Evolutionary conservation across 176 grass and related monocot genomes (phyloP).

Genomic region (Avena eriantha): DNA sequence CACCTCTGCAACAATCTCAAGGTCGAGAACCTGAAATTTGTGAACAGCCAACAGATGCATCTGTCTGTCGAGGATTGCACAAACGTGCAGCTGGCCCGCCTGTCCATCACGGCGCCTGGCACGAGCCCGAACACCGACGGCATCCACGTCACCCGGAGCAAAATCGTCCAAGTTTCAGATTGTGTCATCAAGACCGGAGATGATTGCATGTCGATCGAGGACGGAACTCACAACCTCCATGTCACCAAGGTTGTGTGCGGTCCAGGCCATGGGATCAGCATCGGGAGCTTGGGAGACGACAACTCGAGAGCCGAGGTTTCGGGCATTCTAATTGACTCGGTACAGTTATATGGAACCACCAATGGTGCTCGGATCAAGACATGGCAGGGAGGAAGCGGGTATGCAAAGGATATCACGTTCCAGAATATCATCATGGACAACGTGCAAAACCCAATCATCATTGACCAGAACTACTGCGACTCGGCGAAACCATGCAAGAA

Average conservation of each 20-base stretch:
- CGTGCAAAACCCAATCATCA: constrained; percentile 62
- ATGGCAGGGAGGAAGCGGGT: constrained; percentile 64
- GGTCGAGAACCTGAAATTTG: constrained; percentile 27
- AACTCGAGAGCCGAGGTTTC: constrained; percentile 51
- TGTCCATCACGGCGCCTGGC: constrained; percentile 42
- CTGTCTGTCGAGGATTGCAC: constrained; percentile 48
- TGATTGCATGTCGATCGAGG: constrained; percentile 55
- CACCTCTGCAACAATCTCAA: constrained; percentile 29
- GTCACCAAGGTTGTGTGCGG: constrained; percentile 30
- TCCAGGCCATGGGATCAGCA: constrained; percentile 57
- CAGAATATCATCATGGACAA: constrained; percentile 57
- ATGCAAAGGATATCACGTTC: constrained; percentile 56
- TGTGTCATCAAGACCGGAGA: constrained; percentile 54
- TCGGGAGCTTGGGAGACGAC: constrained; percentile 59
- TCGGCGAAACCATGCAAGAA: constrained; percentile 25
- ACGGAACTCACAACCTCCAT: constrained; percentile 9
- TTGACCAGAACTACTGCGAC: constrained; percentile 69
- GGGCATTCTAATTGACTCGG: constrained; percentile 39
- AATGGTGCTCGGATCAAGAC: constrained; percentile 83
- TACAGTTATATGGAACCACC: constrained; percentile 41
- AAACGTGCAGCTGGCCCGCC: neutral
- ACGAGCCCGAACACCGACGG: constrained; percentile 55
- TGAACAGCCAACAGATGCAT: constrained; percentile 63
- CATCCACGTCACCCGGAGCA: constrained; percentile 49
- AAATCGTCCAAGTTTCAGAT: constrained; percentile 5